These are phyloP conservation scores for Flueggea neowawraea DNA, from an alignment of 441 rosid species.

Conservation along the genomic window DNA sequence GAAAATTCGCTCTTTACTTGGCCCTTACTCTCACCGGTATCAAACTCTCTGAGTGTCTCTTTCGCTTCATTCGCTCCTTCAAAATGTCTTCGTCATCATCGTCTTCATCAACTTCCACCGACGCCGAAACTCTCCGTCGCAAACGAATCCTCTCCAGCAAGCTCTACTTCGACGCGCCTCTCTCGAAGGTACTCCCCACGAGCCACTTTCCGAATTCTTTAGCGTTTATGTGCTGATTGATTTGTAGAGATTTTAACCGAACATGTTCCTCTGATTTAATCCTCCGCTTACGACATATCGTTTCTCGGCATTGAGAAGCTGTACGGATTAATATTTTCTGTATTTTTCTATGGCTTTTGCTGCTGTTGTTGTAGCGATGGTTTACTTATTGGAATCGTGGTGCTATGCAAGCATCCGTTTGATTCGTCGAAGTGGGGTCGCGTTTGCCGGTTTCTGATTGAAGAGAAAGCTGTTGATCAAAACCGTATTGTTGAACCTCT, in stretches of 20 bases:
- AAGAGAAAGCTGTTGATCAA: constrained; percentile 56
- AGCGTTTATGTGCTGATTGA: neutral
- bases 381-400: no score
- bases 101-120: constrained; percentile 17
- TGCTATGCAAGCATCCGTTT: constrained; percentile 68
- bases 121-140: constrained; percentile 48
- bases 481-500: constrained; percentile 63
- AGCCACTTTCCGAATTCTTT: no score
- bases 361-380: neutral
- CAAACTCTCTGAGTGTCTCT: constrained; percentile 22
- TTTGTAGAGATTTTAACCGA: constrained; percentile 2
- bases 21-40: constrained; percentile 26
- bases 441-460: constrained; percentile 55
- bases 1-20: constrained; percentile 22
- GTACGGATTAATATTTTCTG: constrained; percentile 32
- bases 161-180: constrained; percentile 61
- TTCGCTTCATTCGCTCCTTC: constrained; percentile 15
- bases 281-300: constrained; percentile 64
- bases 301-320: constrained; percentile 86
- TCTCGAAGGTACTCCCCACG: constrained; percentile 40
- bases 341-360: neutral
- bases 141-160: constrained; percentile 68
- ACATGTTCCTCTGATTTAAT: constrained; percentile 80
- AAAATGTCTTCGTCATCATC: constrained; percentile 31
- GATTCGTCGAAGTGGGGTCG: constrained; percentile 97